A percentile compares a stretch with the other conserved stretches of the same genome.
Evolutionary conservation across 495 filamentous ascomycete genomes (phyloP).

Genomic region (Penicillium alfredii): DNA sequence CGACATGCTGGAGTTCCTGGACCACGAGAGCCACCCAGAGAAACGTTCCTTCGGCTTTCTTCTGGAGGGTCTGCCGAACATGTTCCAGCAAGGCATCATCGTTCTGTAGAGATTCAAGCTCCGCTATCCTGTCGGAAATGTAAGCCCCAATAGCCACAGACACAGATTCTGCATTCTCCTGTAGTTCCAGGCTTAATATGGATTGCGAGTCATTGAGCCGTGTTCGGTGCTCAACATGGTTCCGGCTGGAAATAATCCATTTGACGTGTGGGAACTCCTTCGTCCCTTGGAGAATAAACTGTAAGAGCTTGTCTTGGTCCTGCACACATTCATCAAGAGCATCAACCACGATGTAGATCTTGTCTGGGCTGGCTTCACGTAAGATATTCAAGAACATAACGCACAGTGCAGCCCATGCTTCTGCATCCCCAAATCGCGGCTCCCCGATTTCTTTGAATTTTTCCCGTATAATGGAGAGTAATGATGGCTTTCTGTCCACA

Average conservation of each 20-base stretch:
- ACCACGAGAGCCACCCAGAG: constrained; percentile 30
- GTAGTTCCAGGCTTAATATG: constrained; percentile 15
- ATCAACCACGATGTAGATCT: constrained; percentile 39
- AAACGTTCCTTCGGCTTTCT: constrained; percentile 24
- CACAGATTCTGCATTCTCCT: constrained; percentile 18
- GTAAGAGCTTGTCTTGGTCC: constrained; percentile 25
- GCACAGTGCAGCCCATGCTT: constrained; percentile 26
- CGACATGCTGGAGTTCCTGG: constrained; percentile 9
- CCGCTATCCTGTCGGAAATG: constrained; percentile 27
- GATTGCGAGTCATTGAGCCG: neutral
- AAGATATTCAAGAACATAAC: constrained; percentile 32
- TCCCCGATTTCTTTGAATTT: no score
- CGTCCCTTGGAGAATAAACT: constrained; percentile 20
- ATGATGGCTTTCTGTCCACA: constrained; percentile 23
- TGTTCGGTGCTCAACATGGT: constrained; percentile 17
- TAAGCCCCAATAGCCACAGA: constrained; percentile 21
- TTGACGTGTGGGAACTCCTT: constrained; percentile 14
- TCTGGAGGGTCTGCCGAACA: constrained; percentile 11
- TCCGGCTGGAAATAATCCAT: constrained; percentile 29
- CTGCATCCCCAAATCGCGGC: constrained; percentile 34
- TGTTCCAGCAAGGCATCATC: neutral
- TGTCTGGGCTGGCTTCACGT: constrained; percentile 19
- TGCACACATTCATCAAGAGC: constrained; percentile 44
- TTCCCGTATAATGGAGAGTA: constrained; percentile 28
- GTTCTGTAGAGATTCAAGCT: constrained; percentile 11